Conservation (phyloP, 306 rosid genomes). For the Quercus alba region DNA sequence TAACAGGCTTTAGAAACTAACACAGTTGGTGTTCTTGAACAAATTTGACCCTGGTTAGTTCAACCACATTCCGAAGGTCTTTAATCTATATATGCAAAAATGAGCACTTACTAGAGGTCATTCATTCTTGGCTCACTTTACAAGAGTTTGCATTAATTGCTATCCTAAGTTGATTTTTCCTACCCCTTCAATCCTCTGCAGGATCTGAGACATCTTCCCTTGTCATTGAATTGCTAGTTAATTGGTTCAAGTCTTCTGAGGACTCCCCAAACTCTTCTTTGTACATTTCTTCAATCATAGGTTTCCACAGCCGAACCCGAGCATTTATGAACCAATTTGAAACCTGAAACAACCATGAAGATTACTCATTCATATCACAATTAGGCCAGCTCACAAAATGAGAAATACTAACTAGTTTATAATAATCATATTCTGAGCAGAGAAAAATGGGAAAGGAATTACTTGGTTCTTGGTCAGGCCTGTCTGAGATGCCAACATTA, state of each 20-base stretch:
- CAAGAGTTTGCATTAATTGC: background rate
- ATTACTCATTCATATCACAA: constrained; percentile 7
- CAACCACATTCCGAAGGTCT: background rate
- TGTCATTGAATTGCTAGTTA: constrained; percentile 33
- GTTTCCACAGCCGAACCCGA: constrained; percentile 84
- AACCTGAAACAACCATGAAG: constrained; percentile 45
- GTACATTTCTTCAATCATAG: constrained; percentile 95
- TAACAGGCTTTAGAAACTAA: background rate
- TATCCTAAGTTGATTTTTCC: background rate
- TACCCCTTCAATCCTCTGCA: constrained; percentile 39
- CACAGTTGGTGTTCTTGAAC: background rate
- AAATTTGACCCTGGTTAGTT: background rate
- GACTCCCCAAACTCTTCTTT: constrained; percentile 86
- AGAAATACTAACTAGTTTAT: no score
- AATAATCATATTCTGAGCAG: background rate
- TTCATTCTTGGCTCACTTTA: background rate
- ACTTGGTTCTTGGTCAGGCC: constrained; percentile 86
- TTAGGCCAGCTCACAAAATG: background rate
- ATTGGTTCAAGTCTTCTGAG: constrained; percentile 69
- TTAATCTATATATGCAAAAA: background rate
- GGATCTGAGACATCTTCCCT: constrained; percentile 49
- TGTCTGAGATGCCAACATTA: constrained; percentile 73
- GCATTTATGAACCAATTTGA: constrained; percentile 94
- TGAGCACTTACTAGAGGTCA: background rate
- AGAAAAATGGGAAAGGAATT: constrained; percentile 23